Percentiles rank a stretch among this genome's conserved stretches.
phyloP scores from a whole-genome alignment of 179 eudicot genomes.

The Spergularia azorica region DNA sequence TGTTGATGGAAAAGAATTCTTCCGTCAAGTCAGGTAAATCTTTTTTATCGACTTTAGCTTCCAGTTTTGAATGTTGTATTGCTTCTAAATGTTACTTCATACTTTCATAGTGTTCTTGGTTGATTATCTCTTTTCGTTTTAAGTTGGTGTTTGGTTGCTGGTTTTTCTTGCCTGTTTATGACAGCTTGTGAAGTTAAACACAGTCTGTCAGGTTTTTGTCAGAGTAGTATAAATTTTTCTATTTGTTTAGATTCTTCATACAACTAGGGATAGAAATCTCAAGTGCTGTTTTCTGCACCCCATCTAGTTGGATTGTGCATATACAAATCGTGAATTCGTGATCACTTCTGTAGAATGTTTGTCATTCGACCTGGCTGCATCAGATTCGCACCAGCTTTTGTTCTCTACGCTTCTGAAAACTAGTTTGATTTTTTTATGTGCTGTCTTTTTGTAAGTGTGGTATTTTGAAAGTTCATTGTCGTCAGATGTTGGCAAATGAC shows the following conservation, averaged over 20 bases:
- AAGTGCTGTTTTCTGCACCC: neutral
- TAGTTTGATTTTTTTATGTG: neutral
- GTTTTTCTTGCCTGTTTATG: neutral
- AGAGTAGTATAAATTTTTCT: neutral
- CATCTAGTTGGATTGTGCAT: neutral
- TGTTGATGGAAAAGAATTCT: constrained; percentile 97
- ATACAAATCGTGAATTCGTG: neutral
- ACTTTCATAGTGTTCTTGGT: neutral
- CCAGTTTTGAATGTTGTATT: neutral
- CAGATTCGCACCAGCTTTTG: neutral
- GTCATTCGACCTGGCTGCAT: neutral
- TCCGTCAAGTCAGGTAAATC: constrained; percentile 98
- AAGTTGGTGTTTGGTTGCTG: neutral
- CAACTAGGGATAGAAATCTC: neutral
- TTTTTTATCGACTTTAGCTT: neutral
- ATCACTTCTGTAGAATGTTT: neutral
- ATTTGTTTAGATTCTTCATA: neutral
- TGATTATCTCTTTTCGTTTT: neutral
- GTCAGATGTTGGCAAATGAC: neutral
- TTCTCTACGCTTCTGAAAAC: neutral
- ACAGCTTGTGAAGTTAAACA: too few species aligned
- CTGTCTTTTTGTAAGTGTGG: neutral
- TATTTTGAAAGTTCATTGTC: neutral
- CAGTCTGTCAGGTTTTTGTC: neutral
- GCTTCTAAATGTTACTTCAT: neutral